A percentile compares a stretch with the other conserved stretches of the same genome.
phyloP scores from a whole-genome alignment of 129 eudicot genomes.

The Gnaphalium uliginosum region DNA sequence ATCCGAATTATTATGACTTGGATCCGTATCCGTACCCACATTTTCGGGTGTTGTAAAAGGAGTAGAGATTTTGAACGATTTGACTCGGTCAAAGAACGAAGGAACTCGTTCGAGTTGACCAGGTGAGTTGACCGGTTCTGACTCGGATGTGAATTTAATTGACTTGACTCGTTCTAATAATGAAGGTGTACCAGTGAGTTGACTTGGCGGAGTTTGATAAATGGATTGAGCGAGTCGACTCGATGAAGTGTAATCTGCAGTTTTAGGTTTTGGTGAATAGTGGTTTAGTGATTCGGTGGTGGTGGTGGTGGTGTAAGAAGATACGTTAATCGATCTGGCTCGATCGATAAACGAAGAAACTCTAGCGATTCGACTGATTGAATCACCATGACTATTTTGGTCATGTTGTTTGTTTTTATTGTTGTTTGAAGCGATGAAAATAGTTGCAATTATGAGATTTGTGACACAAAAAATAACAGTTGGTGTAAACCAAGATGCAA shows the following conservation, averaged over 20 bases:
- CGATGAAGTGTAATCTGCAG: constrained; percentile 16
- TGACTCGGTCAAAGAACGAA: constrained; percentile 51
- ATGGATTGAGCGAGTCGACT: constrained; percentile 33
- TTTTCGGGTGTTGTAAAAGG: not conserved
- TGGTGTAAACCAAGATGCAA: constrained; percentile 53
- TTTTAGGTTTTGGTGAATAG: not conserved
- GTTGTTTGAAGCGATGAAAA: constrained; percentile 35
- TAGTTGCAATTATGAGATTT: constrained; percentile 48
- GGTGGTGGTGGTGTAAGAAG: constrained; percentile 11
- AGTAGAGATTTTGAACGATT: constrained; percentile 40
- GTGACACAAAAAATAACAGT: constrained; percentile 50
- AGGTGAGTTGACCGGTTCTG: constrained; percentile 13
- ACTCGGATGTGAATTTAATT: constrained; percentile 18
- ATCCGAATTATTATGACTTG: not conserved
- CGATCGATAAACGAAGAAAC: constrained; percentile 24
- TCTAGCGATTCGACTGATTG: not conserved
- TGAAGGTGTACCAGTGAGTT: not conserved
- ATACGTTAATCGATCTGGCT: constrained; percentile 3
- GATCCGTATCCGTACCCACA: not conserved
- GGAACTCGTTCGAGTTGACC: constrained; percentile 28
- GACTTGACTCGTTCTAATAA: constrained; percentile 19
- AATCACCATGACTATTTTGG: not conserved
- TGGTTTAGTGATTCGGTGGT: not conserved
- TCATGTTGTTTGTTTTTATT: constrained; percentile 1
- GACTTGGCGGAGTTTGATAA: not conserved